Evolutionary conservation across 306 rosid genomes (phyloP).

Genomic region (Begonia masoniana): DNA sequence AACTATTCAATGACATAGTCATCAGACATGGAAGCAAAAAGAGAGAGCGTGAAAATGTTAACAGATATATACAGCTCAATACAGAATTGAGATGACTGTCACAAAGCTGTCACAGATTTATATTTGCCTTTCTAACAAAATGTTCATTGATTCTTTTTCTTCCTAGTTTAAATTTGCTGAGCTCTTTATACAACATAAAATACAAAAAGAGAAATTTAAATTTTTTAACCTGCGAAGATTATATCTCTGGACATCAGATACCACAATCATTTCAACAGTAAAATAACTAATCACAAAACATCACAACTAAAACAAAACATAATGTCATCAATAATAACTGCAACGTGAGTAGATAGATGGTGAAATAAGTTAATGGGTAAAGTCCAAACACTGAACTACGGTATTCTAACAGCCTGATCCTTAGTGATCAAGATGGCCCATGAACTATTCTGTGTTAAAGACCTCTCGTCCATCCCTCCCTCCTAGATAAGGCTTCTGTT

Average conservation of each 20-base stretch:
- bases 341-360: slow-evolving; percentile 73
- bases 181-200: no score
- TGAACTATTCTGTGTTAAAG: no score
- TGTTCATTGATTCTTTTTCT: slow-evolving; percentile 14
- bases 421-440: no score
- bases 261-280: slow-evolving; percentile 26
- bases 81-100: slow-evolving; percentile 26
- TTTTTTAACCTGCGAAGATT: slow-evolving; percentile 1
- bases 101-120: slow-evolving; percentile 31
- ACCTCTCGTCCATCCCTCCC: no score
- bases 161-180: no score
- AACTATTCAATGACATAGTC: no score
- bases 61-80: slow-evolving; percentile 32
- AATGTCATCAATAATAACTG: not conserved
- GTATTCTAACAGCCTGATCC: no score
- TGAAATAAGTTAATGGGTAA: slow-evolving; percentile 15
- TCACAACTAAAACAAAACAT: not conserved
- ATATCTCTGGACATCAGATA: slow-evolving; percentile 49
- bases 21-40: no score
- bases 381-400: no score
- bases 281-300: not conserved
- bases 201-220: no score
- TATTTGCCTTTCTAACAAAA: slow-evolving; percentile 47
- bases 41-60: no score
- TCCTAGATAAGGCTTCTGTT: no score